phyloP scores from a whole-genome alignment of 2,329 filamentous ascomycete species.

The Xylariaceae sp. region DNA sequence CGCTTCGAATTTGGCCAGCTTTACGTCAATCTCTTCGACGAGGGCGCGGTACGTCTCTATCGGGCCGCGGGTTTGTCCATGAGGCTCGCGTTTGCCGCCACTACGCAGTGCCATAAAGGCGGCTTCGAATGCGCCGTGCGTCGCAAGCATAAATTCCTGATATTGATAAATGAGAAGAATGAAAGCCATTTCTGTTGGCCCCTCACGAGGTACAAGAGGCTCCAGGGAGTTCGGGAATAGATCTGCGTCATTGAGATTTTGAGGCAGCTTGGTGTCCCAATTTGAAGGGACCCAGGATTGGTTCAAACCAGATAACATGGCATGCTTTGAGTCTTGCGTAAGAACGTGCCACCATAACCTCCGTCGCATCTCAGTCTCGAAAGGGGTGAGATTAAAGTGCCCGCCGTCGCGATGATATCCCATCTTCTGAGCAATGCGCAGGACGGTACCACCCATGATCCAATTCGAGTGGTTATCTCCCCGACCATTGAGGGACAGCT shows the following conservation, averaged over 20 bases:
- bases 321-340: constrained; percentile 40
- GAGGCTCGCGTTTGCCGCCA: not conserved
- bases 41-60: constrained; percentile 24
- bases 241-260: constrained; percentile 42
- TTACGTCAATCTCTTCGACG: constrained; percentile 33
- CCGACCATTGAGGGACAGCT: constrained; percentile 28
- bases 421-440: constrained; percentile 51
- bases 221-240: constrained; percentile 33
- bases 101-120: constrained; percentile 22
- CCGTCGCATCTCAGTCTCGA: constrained; percentile 51
- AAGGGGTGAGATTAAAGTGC: constrained; percentile 45
- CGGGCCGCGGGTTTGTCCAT: constrained; percentile 2
- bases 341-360: constrained; percentile 52
- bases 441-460: constrained; percentile 45
- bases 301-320: constrained; percentile 36
- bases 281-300: constrained; percentile 31
- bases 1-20: constrained; percentile 32
- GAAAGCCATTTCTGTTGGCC: constrained; percentile 35
- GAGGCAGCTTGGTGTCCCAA: constrained; percentile 34
- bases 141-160: constrained; percentile 20
- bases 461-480: constrained; percentile 35
- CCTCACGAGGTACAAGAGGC: constrained; percentile 24
- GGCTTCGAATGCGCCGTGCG: constrained; percentile 21
- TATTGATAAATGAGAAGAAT: constrained; percentile 29
- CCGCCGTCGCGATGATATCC: constrained; percentile 50